These are phyloP conservation scores for Solanum chacoense DNA, from an alignment of 305 asterid species.

Conservation along the genomic window DNA sequence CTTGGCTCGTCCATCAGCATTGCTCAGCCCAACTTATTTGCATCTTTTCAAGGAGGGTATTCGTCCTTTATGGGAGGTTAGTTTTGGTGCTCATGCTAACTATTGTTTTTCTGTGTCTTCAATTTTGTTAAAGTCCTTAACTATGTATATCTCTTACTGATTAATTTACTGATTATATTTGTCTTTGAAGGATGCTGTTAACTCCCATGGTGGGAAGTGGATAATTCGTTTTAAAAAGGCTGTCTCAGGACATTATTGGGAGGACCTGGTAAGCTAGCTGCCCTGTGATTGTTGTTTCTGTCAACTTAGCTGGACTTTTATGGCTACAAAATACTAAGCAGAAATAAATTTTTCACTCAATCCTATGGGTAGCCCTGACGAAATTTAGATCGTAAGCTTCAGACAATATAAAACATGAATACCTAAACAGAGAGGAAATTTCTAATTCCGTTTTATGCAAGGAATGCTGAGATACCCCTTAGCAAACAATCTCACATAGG, in stretches of 20 bases:
- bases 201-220: constrained; percentile 95
- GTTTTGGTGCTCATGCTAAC: constrained; percentile 5
- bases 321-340: background rate
- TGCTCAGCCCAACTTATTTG: constrained; percentile 85
- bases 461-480: background rate
- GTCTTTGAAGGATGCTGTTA: constrained; percentile 63
- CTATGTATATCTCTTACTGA: background rate
- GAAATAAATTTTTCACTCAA: background rate
- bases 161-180: background rate
- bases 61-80: constrained; percentile 94
- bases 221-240: constrained; percentile 75
- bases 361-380: background rate
- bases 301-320: background rate
- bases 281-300: background rate
- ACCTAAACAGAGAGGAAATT: background rate
- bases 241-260: constrained; percentile 89
- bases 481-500: background rate
- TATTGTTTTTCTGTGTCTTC: background rate
- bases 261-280: constrained; percentile 61
- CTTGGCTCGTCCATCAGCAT: constrained; percentile 64
- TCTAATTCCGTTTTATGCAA: background rate
- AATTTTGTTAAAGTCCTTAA: background rate
- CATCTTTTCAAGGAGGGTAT: constrained; percentile 92
- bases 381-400: background rate
- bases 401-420: background rate